Percentiles rank a stretch among this genome's conserved stretches.
Conservation (phyloP, 306 rosid genomes). For the Cicer yamashitae region DNA sequence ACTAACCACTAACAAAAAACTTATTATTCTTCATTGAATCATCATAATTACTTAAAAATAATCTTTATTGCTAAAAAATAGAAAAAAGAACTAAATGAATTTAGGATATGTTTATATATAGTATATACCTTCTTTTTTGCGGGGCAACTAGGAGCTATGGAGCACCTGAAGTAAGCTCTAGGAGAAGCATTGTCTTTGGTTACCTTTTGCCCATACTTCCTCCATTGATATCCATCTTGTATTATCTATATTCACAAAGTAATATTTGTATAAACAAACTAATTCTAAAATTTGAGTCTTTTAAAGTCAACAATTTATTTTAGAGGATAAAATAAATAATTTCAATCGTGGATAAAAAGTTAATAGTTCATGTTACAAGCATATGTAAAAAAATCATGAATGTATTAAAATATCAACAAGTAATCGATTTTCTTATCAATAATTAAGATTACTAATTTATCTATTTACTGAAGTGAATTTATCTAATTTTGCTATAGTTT, state of each 20-base stretch:
- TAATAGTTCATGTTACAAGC: not conserved
- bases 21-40: not conserved
- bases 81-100: not conserved
- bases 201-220: constrained; percentile 86
- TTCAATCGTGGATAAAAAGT: not conserved
- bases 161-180: constrained; percentile 81
- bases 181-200: constrained; percentile 80
- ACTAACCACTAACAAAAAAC: no score
- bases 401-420: not conserved
- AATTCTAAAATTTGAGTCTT: not conserved
- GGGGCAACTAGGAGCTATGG: constrained; percentile 71
- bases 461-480: no score
- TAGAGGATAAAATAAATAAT: not conserved
- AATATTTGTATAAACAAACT: not conserved
- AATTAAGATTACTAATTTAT: no score
- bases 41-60: not conserved
- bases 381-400: not conserved
- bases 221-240: constrained; percentile 77
- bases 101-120: not conserved
- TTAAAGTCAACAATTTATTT: not conserved
- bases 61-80: not conserved
- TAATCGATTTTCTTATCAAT: not conserved
- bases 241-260: constrained; percentile 42
- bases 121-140: constrained; percentile 75
- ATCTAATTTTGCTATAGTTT: no score